phyloP scores from a whole-genome alignment of 2,329 filamentous ascomycete species.

The Fusarium sp. region DNA sequence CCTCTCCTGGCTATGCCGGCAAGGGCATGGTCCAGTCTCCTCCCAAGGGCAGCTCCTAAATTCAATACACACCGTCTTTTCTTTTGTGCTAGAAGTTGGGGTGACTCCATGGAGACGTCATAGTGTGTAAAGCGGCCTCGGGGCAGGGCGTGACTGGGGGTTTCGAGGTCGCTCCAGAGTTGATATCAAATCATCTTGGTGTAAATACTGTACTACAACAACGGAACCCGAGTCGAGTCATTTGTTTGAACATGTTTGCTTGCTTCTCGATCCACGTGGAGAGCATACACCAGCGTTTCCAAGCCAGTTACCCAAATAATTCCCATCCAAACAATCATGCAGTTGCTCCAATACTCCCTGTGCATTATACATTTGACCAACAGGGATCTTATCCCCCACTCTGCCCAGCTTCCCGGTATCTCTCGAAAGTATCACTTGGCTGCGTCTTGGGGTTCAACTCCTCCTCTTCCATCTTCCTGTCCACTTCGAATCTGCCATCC shows the following conservation, averaged over 20 bases:
- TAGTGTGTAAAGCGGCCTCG: slow-evolving; percentile 48
- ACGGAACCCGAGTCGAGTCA: slow-evolving; percentile 49
- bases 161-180: slow-evolving; percentile 46
- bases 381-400: slow-evolving; percentile 52
- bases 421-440: slow-evolving; percentile 49
- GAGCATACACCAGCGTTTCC: slow-evolving; percentile 19
- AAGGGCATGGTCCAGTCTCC: slow-evolving; percentile 79
- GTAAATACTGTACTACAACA: slow-evolving; percentile 57
- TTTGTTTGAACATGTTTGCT: slow-evolving; percentile 42
- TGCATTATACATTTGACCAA: background rate
- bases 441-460: slow-evolving; percentile 49
- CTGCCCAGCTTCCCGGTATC: slow-evolving; percentile 56
- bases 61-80: slow-evolving; percentile 43
- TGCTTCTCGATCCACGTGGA: slow-evolving; percentile 24
- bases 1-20: slow-evolving; percentile 79
- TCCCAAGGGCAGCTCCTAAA: slow-evolving; percentile 59
- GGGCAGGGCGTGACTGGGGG: slow-evolving; percentile 43
- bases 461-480: slow-evolving; percentile 72
- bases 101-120: slow-evolving; percentile 45
- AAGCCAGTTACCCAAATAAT: slow-evolving; percentile 25
- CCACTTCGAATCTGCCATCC: slow-evolving; percentile 73
- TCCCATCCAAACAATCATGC: slow-evolving; percentile 19
- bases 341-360: slow-evolving; percentile 27
- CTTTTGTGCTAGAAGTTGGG: slow-evolving; percentile 49
- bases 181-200: slow-evolving; percentile 45